These are phyloP conservation scores for Gynochthodes officinalis DNA, from an alignment of 257 asterid genomes.

Conservation along the genomic window DNA sequence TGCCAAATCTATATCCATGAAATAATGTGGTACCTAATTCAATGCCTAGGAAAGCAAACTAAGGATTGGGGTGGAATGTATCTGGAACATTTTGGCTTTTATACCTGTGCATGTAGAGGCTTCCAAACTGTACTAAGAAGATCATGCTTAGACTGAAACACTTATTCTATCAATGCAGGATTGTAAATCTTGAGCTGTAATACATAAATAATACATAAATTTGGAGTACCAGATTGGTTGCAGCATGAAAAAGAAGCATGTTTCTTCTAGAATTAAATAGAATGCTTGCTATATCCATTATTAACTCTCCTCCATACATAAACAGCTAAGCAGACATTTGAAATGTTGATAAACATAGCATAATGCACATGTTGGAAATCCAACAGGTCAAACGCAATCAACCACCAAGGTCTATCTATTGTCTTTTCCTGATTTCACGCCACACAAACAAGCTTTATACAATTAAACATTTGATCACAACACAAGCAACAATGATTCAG, in stretches of 20 bases:
- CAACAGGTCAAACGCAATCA: constrained; percentile 20
- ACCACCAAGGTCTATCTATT: background rate
- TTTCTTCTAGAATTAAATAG: background rate
- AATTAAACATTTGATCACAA: background rate
- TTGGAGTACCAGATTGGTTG: background rate
- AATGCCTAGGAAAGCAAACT: background rate
- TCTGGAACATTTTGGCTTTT: background rate
- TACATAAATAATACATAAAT: too few species aligned
- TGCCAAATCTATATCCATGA: background rate
- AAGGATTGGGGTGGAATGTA: background rate
- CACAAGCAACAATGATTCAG: background rate
- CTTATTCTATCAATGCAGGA: too few species aligned
- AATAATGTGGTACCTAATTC: background rate
- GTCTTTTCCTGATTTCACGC: background rate
- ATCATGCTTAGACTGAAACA: too few species aligned
- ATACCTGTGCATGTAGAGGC: too few species aligned
- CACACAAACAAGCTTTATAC: background rate
- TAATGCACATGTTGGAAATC: constrained; percentile 28
- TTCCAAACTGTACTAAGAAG: too few species aligned
- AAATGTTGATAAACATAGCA: constrained; percentile 14
- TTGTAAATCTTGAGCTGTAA: background rate
- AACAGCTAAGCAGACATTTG: constrained; percentile 11
- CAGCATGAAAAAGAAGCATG: background rate
- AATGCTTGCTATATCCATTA: background rate
- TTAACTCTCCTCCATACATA: constrained; percentile 7